Evolutionary conservation across 2,329 filamentous ascomycete species (phyloP).

Genomic region (Paecilomyces sp.): DNA sequence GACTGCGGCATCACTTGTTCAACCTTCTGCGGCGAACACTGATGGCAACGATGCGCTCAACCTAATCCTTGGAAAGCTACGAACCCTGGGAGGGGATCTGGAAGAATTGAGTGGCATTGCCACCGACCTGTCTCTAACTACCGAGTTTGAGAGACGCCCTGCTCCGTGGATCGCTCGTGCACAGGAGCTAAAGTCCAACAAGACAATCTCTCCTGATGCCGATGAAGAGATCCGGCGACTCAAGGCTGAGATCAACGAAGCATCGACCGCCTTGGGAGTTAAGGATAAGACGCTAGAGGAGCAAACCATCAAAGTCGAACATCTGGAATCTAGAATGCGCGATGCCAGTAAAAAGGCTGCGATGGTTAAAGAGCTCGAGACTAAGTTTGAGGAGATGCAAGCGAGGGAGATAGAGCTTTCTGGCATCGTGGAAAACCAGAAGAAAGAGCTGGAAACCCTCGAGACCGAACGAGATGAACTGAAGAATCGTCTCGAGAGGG

Average conservation of each 20-base stretch:
- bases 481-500: conserved; percentile 33
- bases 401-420: conserved; percentile 24
- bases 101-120: conserved; percentile 65
- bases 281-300: conserved; percentile 81
- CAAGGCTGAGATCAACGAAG: conserved; percentile 72
- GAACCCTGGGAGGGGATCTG: conserved; percentile 56
- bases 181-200: conserved; percentile 73
- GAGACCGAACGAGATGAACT: conserved; percentile 35
- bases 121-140: conserved; percentile 62
- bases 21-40: conserved; percentile 16
- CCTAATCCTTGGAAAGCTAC: conserved; percentile 60
- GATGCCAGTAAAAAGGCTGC: conserved; percentile 71
- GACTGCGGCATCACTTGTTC: conserved; percentile 17
- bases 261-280: conserved; percentile 62
- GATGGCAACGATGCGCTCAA: conserved; percentile 56
- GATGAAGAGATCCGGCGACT: conserved; percentile 78
- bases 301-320: conserved; percentile 82
- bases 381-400: conserved; percentile 33
- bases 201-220: conserved; percentile 70
- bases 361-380: conserved; percentile 37
- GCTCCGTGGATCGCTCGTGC: conserved; percentile 81
- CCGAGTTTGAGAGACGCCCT: conserved; percentile 68
- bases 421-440: conserved; percentile 26
- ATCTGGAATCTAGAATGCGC: conserved; percentile 78
- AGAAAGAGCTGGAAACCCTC: conserved; percentile 27